Base-by-base conservation (phyloP, 306 rosid genomes). In the Cucumis sativus region DNA sequence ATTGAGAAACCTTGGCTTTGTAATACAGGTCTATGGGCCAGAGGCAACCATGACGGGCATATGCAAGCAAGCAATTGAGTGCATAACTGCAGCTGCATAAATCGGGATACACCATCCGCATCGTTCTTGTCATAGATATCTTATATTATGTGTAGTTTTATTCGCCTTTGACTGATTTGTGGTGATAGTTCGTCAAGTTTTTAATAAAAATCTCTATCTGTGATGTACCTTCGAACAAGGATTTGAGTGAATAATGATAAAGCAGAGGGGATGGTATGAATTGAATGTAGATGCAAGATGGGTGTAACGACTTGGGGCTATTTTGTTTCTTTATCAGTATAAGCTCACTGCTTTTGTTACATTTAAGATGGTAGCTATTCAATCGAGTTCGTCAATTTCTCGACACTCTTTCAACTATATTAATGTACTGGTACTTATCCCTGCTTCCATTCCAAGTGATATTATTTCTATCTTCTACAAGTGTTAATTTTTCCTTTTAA, bases 41-140 rank as follows among this genome's bases (percentile, higher is more conserved):
- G 98, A 95, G 84, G 94, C 90, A 71, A 95, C 98, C 47, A 95
- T 95, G 98, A 95, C 98, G 47, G 97, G 98, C 10, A 92, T 95
- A 71, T 95, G 98, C 97, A 89, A 92, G 81, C 88, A 92, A 86
- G 98, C 98, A 83, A 95, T 92, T 70, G 90, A 95, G 79, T 95
- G 85, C 86, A 92, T 95, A 82, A 82, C 88, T 35, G 96, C 88
- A 71, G 85, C 97, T 6, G 98, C 98, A 75, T 95, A 78, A 85
- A 20, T 13, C 35, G 57, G 49, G 71, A 80, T 63, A 65, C 52
- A 18, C 25, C 56, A 73, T 30, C 8, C 10, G n/a, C 59, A 10
- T 70, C 12, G 41, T 23, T 40, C 14, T 1, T 71, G 61, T 25
- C n/a, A n/a, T 14, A 75, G 12, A 54, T 10, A 75, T 20, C 21